Evolutionary conservation across 768 basidiomycete genomes (phyloP).

Genomic region (Botryobasidium botryosum): DNA sequence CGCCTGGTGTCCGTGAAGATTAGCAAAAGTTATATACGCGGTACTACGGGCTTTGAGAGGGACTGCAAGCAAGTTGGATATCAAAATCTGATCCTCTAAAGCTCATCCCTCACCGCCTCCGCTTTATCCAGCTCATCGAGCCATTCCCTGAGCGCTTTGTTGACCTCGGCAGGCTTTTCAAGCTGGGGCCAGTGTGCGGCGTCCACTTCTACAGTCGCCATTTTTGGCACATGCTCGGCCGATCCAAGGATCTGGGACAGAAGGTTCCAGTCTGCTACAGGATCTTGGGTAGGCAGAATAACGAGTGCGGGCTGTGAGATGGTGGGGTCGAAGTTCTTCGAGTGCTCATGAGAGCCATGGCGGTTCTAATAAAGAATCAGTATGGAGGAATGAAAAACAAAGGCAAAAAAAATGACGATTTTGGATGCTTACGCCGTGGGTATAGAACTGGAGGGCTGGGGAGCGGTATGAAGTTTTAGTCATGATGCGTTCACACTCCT

Average conservation of each 20-base stretch:
- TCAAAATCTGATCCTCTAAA: no score
- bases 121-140: constrained; percentile 22
- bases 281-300: constrained; percentile 29
- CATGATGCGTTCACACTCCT: not conserved
- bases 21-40: no score
- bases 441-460: constrained; percentile 51
- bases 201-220: constrained; percentile 17
- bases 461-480: not conserved
- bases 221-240: not conserved
- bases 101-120: no score
- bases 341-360: constrained; percentile 23
- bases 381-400: not conserved
- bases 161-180: constrained; percentile 38
- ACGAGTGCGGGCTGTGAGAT: constrained; percentile 27
- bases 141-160: constrained; percentile 36
- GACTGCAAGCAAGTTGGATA: no score
- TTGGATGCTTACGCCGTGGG: constrained; percentile 26
- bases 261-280: constrained; percentile 28
- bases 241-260: constrained; percentile 18
- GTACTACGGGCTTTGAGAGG: no score
- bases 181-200: constrained; percentile 56
- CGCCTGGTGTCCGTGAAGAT: no score
- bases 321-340: constrained; percentile 25
- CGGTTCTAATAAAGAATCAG: constrained; percentile 22
- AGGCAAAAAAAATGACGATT: no score